These are phyloP conservation scores for Chrysoporthe puriensis DNA, from an alignment of 2,329 filamentous ascomycete genomes.

Conservation along the genomic window DNA sequence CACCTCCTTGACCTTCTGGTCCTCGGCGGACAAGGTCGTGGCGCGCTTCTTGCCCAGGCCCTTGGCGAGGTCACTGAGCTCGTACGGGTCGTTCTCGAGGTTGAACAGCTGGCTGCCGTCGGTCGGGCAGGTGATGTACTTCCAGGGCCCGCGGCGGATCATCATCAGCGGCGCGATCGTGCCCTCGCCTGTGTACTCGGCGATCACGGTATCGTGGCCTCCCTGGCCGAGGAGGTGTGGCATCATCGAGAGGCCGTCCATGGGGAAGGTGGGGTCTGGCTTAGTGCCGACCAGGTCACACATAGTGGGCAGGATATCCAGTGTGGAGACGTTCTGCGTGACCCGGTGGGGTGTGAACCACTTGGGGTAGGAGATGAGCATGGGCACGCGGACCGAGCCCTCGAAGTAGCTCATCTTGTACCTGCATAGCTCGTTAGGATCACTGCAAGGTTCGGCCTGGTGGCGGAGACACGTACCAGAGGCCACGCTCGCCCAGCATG, in stretches of 20 bases:
- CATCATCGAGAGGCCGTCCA: slow-evolving; percentile 82
- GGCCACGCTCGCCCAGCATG: slow-evolving; percentile 88
- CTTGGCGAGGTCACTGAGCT: slow-evolving; percentile 73
- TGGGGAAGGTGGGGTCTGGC: slow-evolving; percentile 71
- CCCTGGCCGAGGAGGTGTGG: slow-evolving; percentile 71
- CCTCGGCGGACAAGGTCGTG: slow-evolving; percentile 42
- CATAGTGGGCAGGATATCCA: slow-evolving; percentile 88
- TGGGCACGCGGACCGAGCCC: slow-evolving; percentile 84
- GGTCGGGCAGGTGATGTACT: slow-evolving; percentile 84
- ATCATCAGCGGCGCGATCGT: slow-evolving; percentile 89
- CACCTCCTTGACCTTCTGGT: slow-evolving; percentile 51
- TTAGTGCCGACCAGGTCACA: slow-evolving; percentile 79
- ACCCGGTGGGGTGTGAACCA: slow-evolving; percentile 77
- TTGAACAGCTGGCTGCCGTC: slow-evolving; percentile 88
- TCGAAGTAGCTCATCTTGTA: slow-evolving; percentile 98
- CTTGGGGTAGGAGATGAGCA: slow-evolving; percentile 80
- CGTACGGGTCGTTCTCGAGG: slow-evolving; percentile 72
- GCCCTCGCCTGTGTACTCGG: slow-evolving; percentile 93
- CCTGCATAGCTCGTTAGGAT: too few species aligned
- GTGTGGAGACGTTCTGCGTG: slow-evolving; percentile 82
- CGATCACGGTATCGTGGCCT: slow-evolving; percentile 86
- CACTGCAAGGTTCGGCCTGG: too few species aligned
- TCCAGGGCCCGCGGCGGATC: slow-evolving; percentile 89
- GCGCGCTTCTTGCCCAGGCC: slow-evolving; percentile 42
- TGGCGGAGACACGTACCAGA: slow-evolving; percentile 63